These are phyloP conservation scores for Taphrina populina DNA, from an alignment of 1,139 yeast species.

Conservation along the genomic window DNA sequence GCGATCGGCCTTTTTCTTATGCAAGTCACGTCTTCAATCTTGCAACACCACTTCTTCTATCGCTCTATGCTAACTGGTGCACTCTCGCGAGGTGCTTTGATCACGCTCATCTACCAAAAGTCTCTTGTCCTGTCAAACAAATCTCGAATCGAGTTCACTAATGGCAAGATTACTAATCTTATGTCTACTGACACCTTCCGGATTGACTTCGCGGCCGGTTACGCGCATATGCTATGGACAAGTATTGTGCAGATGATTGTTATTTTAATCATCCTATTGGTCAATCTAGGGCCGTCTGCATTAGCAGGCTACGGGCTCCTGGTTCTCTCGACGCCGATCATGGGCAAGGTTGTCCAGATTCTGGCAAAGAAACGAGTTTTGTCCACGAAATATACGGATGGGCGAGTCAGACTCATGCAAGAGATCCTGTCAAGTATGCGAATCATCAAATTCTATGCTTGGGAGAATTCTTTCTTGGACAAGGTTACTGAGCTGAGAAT, in stretches of 20 bases:
- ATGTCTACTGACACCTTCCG: constrained; percentile 79
- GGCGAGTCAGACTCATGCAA: constrained; percentile 59
- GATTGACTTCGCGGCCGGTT: constrained; percentile 66
- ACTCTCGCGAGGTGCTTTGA: constrained; percentile 63
- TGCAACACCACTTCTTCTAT: constrained; percentile 63
- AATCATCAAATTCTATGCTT: constrained; percentile 68
- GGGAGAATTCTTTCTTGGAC: constrained; percentile 64
- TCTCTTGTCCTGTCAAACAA: constrained; percentile 61
- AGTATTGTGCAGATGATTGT: constrained; percentile 67
- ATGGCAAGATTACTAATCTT: constrained; percentile 69
- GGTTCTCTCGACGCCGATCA: constrained; percentile 45
- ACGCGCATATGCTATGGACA: constrained; percentile 64
- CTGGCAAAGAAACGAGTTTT: constrained; percentile 50
- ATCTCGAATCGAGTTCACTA: constrained; percentile 60
- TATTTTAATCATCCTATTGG: constrained; percentile 61
- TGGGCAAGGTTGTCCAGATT: constrained; percentile 45
- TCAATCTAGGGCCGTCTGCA: constrained; percentile 72
- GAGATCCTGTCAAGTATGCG: constrained; percentile 66
- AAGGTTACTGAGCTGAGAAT: constrained; percentile 52
- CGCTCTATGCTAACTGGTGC: constrained; percentile 65
- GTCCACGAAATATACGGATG: constrained; percentile 53
- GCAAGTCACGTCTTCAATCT: constrained; percentile 53
- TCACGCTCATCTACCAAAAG: constrained; percentile 65
- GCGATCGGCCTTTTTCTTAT: constrained; percentile 57
- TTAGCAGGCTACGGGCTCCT: constrained; percentile 60